A percentile compares a stretch with the other conserved stretches of the same genome.
Conservation (phyloP, 176 grass and related monocot species). For the Oryza glaberrima region DNA sequence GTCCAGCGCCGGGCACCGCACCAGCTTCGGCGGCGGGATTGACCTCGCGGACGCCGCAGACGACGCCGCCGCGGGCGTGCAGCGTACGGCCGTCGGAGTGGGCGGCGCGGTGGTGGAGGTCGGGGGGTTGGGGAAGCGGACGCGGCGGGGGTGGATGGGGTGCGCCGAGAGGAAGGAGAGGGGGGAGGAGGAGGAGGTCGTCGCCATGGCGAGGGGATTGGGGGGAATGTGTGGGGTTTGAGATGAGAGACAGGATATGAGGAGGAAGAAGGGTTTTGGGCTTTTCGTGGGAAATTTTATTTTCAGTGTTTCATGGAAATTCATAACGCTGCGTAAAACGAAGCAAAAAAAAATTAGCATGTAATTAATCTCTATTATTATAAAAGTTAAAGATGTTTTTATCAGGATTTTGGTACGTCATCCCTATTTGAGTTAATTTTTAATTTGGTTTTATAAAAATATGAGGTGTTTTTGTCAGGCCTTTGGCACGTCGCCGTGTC, state of each 20-base stretch:
- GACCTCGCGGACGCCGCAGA: neutral
- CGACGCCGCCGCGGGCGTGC: neutral
- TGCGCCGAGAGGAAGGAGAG: neutral
- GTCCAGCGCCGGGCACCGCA: conserved; percentile 66
- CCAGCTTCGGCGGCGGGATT: conserved; percentile 52
- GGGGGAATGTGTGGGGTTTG: neutral
- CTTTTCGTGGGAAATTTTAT: too few relatives aligned
- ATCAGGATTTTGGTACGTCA: too few relatives aligned
- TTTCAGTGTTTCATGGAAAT: too few relatives aligned
- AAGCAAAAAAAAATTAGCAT: too few relatives aligned
- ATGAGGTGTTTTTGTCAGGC: too few relatives aligned
- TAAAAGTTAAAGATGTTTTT: too few relatives aligned
- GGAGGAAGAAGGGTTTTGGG: neutral
- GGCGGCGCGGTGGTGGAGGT: neutral
- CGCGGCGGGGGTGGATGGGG: neutral
- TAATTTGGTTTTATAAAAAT: too few relatives aligned
- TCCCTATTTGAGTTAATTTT: too few relatives aligned
- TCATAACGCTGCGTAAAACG: too few relatives aligned
- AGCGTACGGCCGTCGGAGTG: neutral
- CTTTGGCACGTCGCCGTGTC: too few relatives aligned
- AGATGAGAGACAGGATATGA: neutral
- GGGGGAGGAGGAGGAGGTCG: neutral
- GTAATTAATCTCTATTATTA: too few relatives aligned
- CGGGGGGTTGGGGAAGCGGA: neutral
- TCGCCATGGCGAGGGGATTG: conserved; percentile 10